A percentile compares a stretch with the other conserved stretches of the same genome.
Evolutionary conservation across 345 rosid genomes (phyloP).

Genomic region (Dipteronia dyeriana): DNA sequence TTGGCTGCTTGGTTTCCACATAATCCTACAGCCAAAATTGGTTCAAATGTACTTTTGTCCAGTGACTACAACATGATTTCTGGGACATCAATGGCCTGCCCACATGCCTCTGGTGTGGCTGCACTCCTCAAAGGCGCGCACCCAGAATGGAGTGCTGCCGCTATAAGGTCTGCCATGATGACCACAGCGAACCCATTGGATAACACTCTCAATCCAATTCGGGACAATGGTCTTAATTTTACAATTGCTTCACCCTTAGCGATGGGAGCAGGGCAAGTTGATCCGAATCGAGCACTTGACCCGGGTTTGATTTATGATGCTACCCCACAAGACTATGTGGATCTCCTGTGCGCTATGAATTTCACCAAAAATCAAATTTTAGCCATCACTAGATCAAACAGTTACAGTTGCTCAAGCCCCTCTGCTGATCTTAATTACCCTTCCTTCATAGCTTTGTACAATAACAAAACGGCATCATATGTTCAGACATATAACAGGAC

Average conservation of each 20-base stretch:
- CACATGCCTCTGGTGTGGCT: conserved; percentile 57
- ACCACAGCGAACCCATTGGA: conserved; percentile 49
- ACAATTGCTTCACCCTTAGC: conserved; percentile 41
- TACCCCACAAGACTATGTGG: conserved; percentile 42
- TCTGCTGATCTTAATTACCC: conserved; percentile 47
- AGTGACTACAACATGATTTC: conserved; percentile 42
- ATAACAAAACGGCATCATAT: conserved; percentile 5
- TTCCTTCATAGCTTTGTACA: conserved; percentile 38
- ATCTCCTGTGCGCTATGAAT: conserved; percentile 41
- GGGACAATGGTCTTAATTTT: conserved; percentile 21
- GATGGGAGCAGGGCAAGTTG: conserved; percentile 45
- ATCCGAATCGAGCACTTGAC: conserved; percentile 46
- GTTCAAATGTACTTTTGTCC: conserved; percentile 18
- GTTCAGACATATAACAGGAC: conserved; percentile 28
- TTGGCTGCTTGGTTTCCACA: conserved; percentile 50
- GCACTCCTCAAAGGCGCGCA: conserved; percentile 50
- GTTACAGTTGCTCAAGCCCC: conserved; percentile 29
- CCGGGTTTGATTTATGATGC: conserved; percentile 52
- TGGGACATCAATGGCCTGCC: conserved; percentile 66
- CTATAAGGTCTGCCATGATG: conserved; percentile 56
- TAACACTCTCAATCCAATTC: conserved; percentile 35
- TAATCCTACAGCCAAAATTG: conserved; percentile 3
- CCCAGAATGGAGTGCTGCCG: conserved; percentile 57
- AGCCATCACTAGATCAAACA: conserved; percentile 39
- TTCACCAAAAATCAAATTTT: conserved; percentile 40